These are phyloP conservation scores for Bruguiera gymnorhiza DNA, from an alignment of 345 rosid species.

Conservation along the genomic window DNA sequence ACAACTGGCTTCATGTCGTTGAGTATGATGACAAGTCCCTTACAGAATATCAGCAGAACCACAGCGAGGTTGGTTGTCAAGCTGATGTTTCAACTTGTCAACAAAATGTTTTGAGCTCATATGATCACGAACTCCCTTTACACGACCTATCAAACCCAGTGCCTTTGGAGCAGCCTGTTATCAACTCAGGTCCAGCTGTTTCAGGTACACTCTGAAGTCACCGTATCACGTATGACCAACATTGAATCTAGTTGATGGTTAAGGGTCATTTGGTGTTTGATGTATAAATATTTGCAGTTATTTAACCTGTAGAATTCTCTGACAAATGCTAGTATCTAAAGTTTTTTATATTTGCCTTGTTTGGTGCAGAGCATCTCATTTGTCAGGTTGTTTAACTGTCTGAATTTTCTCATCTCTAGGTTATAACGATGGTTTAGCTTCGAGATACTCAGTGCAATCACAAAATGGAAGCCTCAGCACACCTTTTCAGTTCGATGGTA, in stretches of 20 bases:
- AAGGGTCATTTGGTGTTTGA: not conserved
- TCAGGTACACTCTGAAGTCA: constrained; percentile 43
- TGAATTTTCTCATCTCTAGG: constrained; percentile 27
- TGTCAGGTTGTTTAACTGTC: constrained; percentile 9
- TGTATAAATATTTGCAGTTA: not conserved
- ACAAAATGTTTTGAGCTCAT: constrained; percentile 25
- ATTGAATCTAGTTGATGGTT: not conserved
- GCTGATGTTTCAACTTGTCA: constrained; percentile 11
- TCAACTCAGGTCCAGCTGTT: constrained; percentile 46
- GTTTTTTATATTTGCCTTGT: not conserved
- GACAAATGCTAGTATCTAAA: not conserved
- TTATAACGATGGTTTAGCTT: constrained; percentile 41
- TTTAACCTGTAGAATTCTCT: not conserved
- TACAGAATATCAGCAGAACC: constrained; percentile 19
- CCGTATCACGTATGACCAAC: not conserved
- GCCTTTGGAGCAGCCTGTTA: constrained; percentile 50
- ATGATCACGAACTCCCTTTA: constrained; percentile 36
- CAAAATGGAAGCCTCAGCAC: constrained; percentile 44
- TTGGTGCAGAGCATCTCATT: not conserved
- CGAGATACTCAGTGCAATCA: constrained; percentile 44
- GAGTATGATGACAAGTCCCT: constrained; percentile 31
- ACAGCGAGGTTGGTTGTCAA: constrained; percentile 9
- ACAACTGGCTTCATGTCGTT: constrained; percentile 28
- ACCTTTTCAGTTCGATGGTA: constrained; percentile 44
- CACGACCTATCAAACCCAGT: constrained; percentile 44